Conservation (phyloP, 768 basidiomycete species). For the Pulveroboletus sp. region DNA sequence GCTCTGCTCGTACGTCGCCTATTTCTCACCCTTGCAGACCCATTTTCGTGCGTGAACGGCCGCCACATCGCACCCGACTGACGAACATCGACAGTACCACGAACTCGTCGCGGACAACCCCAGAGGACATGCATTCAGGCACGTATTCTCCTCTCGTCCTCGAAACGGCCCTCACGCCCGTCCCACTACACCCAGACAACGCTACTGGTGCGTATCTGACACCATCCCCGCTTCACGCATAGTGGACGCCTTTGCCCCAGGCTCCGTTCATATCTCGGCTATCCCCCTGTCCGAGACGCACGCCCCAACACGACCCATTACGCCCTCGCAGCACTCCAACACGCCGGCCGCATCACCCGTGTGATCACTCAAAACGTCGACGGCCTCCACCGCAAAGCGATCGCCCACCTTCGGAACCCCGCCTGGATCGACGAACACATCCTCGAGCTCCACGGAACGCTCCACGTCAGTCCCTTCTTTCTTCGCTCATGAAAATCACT, state of each 20-base stretch:
- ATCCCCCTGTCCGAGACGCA: conserved; percentile 78
- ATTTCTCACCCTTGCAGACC: conserved; percentile 39
- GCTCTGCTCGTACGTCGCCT: too few relatives aligned
- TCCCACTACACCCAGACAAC: too few relatives aligned
- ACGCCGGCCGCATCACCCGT: conserved; percentile 53
- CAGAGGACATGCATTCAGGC: conserved; percentile 72
- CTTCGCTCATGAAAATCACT: neutral
- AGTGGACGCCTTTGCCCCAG: conserved; percentile 23
- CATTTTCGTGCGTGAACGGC: conserved; percentile 42
- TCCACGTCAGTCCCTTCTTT: conserved; percentile 56
- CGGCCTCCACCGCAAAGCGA: conserved; percentile 84
- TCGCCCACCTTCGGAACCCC: conserved; percentile 42
- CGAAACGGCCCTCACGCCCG: too few relatives aligned
- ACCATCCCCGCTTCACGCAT: too few relatives aligned
- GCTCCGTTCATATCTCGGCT: conserved; percentile 81
- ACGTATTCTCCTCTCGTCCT: conserved; percentile 20
- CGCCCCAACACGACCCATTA: conserved; percentile 88
- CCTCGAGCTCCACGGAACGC: conserved; percentile 84
- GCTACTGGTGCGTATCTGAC: conserved; percentile 63
- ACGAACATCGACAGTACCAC: conserved; percentile 54
- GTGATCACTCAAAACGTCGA: conserved; percentile 94
- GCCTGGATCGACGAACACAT: conserved; percentile 41
- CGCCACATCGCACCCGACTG: conserved; percentile 2
- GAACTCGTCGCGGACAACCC: conserved; percentile 71
- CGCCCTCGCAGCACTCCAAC: conserved; percentile 77